phyloP scores from a whole-genome alignment of 2,329 filamentous ascomycete species.

The Beauveria bassiana region DNA sequence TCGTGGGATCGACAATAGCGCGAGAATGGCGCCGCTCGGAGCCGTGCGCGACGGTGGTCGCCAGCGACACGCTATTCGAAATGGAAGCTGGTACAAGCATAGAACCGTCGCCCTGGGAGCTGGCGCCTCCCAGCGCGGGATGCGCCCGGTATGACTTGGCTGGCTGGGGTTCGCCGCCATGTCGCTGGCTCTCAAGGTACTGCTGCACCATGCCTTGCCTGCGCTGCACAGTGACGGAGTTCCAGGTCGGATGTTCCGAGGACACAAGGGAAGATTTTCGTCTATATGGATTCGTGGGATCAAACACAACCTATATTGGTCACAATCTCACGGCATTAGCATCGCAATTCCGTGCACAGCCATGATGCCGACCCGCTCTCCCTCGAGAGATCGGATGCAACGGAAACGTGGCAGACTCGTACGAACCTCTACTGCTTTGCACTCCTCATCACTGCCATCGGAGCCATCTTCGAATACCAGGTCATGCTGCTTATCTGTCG shows the following conservation, averaged over 20 bases:
- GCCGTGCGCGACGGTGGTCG: conserved; percentile 15
- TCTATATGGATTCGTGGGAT: conserved; percentile 51
- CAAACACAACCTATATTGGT: conserved; percentile 50
- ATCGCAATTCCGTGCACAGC: background rate
- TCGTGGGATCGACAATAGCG: conserved; percentile 30
- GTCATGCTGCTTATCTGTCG: conserved; percentile 1
- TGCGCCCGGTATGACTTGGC: conserved; percentile 23
- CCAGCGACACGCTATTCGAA: conserved; percentile 16
- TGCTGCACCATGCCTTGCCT: conserved; percentile 60
- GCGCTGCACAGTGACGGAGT: conserved; percentile 23
- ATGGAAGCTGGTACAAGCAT: conserved; percentile 10
- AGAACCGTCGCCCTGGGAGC: conserved; percentile 8
- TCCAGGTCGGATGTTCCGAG: conserved; percentile 29
- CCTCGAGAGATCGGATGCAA: background rate
- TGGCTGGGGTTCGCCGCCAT: conserved; percentile 19
- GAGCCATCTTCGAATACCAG: conserved; percentile 29
- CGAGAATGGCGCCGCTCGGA: conserved; percentile 17
- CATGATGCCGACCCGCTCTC: background rate
- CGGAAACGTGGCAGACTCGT: conserved; percentile 7
- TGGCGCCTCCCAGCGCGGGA: conserved; percentile 18
- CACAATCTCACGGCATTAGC: background rate
- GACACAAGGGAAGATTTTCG: conserved; percentile 59
- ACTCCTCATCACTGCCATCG: conserved; percentile 44
- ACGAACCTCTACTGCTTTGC: conserved; percentile 41
- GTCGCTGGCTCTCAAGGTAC: conserved; percentile 50